Conservation (phyloP, 176 grass and related monocot species). For the Areca catechu region DNA sequence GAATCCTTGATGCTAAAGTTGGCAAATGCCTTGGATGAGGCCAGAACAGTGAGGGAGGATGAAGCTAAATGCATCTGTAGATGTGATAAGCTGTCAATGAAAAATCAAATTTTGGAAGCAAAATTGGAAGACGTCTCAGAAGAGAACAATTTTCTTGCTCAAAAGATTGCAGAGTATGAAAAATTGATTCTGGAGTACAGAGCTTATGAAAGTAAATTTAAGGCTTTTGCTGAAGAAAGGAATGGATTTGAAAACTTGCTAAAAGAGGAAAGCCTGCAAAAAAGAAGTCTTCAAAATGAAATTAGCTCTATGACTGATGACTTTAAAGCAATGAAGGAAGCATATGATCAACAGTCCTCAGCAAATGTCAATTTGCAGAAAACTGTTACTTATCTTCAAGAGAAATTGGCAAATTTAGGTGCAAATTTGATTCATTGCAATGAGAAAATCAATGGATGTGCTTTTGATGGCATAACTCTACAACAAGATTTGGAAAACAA, state of each 20-base stretch:
- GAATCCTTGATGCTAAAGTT: conserved; percentile 45
- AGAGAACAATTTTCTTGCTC: conserved; percentile 39
- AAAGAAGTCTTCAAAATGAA: conserved; percentile 44
- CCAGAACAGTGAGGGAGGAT: conserved; percentile 53
- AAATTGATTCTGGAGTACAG: conserved; percentile 35
- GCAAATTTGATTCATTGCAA: conserved; percentile 31
- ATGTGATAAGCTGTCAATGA: conserved; percentile 63
- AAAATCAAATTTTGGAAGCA: conserved; percentile 73
- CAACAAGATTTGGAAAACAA: conserved; percentile 34
- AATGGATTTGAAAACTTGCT: conserved; percentile 52
- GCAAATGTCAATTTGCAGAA: conserved; percentile 41
- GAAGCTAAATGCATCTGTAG: conserved; percentile 53
- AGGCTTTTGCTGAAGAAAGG: conserved; percentile 51
- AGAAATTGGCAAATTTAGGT: conserved; percentile 26
- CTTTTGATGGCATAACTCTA: conserved; percentile 30
- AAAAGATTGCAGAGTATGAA: conserved; percentile 40
- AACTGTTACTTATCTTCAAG: conserved; percentile 36
- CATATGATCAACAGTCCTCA: conserved; percentile 40
- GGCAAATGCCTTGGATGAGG: conserved; percentile 43
- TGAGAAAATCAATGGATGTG: conserved; percentile 35
- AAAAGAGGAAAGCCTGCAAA: conserved; percentile 49
- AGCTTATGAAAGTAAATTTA: conserved; percentile 50
- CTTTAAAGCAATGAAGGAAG: conserved; percentile 50
- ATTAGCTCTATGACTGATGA: conserved; percentile 30
- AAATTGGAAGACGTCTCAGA: conserved; percentile 61